Evolutionary conservation across 2,329 filamentous ascomycete genomes (phyloP).

Genomic region (Colletotrichum sojae): DNA sequence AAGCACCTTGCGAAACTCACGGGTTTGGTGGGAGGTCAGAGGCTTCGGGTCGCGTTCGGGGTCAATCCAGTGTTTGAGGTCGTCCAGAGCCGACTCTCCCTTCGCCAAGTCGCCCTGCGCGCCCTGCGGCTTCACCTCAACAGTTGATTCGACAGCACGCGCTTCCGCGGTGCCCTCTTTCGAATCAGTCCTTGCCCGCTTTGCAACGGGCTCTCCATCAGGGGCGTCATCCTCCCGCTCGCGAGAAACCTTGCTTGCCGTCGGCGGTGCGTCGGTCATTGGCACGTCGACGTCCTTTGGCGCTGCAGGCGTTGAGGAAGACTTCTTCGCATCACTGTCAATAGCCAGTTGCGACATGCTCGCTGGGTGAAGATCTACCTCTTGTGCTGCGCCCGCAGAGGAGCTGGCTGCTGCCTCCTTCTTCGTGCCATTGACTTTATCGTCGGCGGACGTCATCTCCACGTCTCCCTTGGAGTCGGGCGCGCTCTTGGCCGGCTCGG

Average conservation of each 20-base stretch:
- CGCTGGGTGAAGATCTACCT: constrained; percentile 53
- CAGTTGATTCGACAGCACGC: constrained; percentile 42
- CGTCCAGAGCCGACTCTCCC: constrained; percentile 45
- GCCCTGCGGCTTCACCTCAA: constrained; percentile 49
- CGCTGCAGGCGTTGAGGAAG: constrained; percentile 2
- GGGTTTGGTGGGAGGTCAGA: constrained; percentile 72
- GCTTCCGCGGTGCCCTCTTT: constrained; percentile 55
- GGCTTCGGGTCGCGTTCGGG: constrained; percentile 59
- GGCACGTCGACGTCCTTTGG: constrained; percentile 55
- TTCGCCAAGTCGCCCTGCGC: constrained; percentile 45
- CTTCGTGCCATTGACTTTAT: constrained; percentile 30
- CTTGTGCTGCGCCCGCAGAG: constrained; percentile 43
- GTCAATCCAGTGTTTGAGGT: constrained; percentile 58
- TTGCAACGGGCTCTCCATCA: constrained; percentile 76
- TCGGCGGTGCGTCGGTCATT: constrained; percentile 67
- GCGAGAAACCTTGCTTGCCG: constrained; percentile 74
- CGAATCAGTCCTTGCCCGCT: constrained; percentile 82
- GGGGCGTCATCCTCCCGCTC: constrained; percentile 82
- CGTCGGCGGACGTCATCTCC: constrained; percentile 35
- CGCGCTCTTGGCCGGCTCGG: constrained; percentile 34
- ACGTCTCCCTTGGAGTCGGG: constrained; percentile 35
- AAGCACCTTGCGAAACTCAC: constrained; percentile 75
- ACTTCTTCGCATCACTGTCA: constrained; percentile 50
- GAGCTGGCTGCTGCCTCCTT: constrained; percentile 11
- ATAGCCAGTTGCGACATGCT: constrained; percentile 57